Evolutionary conservation across 176 grass and related monocot genomes (phyloP).

Genomic region (Bothriochloa decipiens): DNA sequence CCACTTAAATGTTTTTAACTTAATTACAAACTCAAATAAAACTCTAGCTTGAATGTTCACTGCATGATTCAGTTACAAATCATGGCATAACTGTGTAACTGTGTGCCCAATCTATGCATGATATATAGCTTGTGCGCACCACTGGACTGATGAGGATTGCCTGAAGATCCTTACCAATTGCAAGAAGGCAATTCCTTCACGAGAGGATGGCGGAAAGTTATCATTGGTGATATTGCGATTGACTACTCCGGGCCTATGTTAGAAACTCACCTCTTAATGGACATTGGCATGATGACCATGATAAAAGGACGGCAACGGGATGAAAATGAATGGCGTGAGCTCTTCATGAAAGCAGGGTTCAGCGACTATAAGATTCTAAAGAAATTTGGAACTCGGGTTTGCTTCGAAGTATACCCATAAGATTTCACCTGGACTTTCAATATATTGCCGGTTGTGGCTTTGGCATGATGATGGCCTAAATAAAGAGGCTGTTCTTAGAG

Average conservation of each 20-base stretch:
- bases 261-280: conserved; percentile 40
- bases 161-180: background rate
- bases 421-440: background rate
- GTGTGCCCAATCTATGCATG: background rate
- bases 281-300: conserved; percentile 45
- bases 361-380: conserved; percentile 34
- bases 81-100: background rate
- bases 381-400: conserved; percentile 10
- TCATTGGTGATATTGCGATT: background rate
- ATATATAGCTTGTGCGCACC: background rate
- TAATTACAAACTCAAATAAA: background rate
- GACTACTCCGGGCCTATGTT: background rate
- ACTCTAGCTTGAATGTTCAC: background rate
- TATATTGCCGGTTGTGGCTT: background rate
- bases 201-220: background rate
- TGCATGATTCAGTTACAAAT: background rate
- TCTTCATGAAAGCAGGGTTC: conserved; percentile 50
- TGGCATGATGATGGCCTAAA: background rate
- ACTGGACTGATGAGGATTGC: background rate
- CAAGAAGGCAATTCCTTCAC: background rate
- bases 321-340: conserved; percentile 38
- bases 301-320: conserved; percentile 41
- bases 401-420: conserved; percentile 29
- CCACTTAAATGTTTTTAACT: too few relatives aligned
- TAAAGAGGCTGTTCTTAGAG: background rate